These are phyloP conservation scores for Graphiopsis chlorocephala DNA, from an alignment of 2,329 filamentous ascomycete genomes.

Conservation along the genomic window DNA sequence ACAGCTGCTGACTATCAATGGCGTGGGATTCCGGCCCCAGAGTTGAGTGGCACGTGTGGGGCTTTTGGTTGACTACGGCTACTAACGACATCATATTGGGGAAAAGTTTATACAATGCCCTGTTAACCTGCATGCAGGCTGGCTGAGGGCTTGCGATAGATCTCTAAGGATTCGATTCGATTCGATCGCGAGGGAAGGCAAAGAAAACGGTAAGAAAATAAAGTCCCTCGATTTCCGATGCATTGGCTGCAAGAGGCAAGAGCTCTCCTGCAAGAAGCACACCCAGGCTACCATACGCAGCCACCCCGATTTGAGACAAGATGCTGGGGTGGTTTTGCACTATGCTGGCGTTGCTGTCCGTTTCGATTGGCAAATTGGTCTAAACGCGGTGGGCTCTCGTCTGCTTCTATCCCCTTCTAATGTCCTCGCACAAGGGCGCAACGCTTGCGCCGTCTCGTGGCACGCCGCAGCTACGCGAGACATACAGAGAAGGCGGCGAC, in stretches of 20 bases:
- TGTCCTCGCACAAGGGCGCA: slow-evolving; percentile 5
- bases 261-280: background rate
- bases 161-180: background rate
- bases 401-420: background rate
- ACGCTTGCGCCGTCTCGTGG: slow-evolving; percentile 9
- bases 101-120: background rate
- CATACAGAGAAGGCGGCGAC: slow-evolving; percentile 2
- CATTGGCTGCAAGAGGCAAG: slow-evolving; percentile 5
- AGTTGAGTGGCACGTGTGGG: background rate
- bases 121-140: background rate
- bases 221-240: background rate
- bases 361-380: background rate
- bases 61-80: background rate
- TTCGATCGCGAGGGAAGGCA: background rate
- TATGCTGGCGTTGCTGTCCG: background rate
- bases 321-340: background rate
- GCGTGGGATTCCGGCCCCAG: background rate
- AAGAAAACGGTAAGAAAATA: background rate
- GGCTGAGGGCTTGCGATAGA: background rate
- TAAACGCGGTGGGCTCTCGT: background rate
- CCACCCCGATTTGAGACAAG: background rate
- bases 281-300: too few relatives aligned
- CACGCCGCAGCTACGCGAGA: slow-evolving; percentile 11
- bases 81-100: background rate
- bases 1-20: background rate